phyloP scores from a whole-genome alignment of 2,329 filamentous ascomycete species.

The Tolypocladium tundrense region DNA sequence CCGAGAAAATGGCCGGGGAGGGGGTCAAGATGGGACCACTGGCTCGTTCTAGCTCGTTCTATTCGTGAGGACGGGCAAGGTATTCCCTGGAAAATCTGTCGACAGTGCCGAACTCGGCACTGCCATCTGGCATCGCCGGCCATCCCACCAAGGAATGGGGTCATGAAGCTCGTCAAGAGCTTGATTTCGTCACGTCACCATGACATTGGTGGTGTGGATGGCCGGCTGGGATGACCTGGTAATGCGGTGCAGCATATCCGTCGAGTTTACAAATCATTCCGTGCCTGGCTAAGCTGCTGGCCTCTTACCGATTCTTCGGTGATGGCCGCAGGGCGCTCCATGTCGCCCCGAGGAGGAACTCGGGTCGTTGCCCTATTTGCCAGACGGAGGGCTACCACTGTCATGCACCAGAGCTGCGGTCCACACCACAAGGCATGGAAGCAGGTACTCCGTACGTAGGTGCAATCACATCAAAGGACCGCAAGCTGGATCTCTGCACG shows the following conservation, averaged over 20 bases:
- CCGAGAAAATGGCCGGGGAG: neutral
- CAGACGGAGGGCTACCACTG: neutral
- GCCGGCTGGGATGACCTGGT: neutral
- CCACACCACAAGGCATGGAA: neutral
- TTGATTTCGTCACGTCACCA: neutral
- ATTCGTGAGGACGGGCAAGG: neutral
- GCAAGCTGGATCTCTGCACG: neutral
- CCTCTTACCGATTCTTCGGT: neutral
- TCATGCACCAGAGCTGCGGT: neutral
- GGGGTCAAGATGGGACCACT: neutral
- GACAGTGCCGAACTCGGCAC: neutral
- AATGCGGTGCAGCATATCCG: too few relatives aligned
- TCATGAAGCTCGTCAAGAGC: neutral
- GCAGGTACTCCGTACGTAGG: neutral
- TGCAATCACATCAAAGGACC: neutral
- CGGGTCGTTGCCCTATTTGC: neutral
- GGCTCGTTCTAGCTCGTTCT: neutral
- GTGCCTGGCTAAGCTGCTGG: neutral
- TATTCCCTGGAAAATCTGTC: neutral
- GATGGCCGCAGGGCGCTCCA: neutral
- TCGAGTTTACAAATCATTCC: neutral
- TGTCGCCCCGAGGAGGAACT: neutral
- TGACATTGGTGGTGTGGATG: neutral
- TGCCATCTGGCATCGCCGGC: neutral
- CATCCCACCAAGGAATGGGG: neutral